These are phyloP conservation scores for Aspergillus chevalieri DNA, from an alignment of 2,329 filamentous ascomycete species.

Conservation along the genomic window DNA sequence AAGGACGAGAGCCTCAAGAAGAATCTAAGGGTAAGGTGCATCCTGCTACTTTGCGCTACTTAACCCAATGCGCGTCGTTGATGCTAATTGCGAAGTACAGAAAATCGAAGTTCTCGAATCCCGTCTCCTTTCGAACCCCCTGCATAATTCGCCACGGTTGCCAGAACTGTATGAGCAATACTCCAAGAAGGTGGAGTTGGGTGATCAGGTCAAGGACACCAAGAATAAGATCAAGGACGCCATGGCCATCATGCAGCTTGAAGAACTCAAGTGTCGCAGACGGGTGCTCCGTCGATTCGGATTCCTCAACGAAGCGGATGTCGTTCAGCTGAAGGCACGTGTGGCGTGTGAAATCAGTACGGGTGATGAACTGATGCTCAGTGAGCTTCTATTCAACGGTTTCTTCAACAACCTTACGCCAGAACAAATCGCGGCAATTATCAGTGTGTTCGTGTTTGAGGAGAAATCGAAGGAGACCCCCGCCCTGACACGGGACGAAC, in stretches of 20 bases:
- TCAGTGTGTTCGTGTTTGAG: constrained; percentile 96
- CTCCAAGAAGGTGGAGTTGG: constrained; percentile 67
- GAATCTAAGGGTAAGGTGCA: constrained; percentile 56
- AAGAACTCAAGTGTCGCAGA: constrained; percentile 94
- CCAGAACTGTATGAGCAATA: constrained; percentile 84
- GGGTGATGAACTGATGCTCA: constrained; percentile 87
- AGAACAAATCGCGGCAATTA: constrained; percentile 75
- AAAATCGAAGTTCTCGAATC: constrained; percentile 98
- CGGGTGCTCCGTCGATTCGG: constrained; percentile 87
- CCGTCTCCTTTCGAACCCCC: constrained; percentile 75
- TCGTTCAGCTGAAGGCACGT: constrained; percentile 92
- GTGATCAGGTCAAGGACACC: constrained; percentile 73
- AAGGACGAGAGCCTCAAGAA: constrained; percentile 90
- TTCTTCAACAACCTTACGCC: constrained; percentile 96
- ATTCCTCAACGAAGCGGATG: constrained; percentile 92
- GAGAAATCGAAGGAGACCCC: constrained; percentile 79
- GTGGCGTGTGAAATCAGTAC: constrained; percentile 98
- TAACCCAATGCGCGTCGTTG: not conserved
- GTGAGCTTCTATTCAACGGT: constrained; percentile 88
- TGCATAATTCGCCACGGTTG: constrained; percentile 83
- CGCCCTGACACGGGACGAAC: constrained; percentile 65
- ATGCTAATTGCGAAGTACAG: constrained; percentile 36
- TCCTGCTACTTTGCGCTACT: too few species aligned
- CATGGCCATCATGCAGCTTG: constrained; percentile 82
- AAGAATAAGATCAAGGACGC: constrained; percentile 84